These are phyloP conservation scores for Talaromyces stipitatus DNA, from an alignment of 495 filamentous ascomycete species.

Conservation along the genomic window DNA sequence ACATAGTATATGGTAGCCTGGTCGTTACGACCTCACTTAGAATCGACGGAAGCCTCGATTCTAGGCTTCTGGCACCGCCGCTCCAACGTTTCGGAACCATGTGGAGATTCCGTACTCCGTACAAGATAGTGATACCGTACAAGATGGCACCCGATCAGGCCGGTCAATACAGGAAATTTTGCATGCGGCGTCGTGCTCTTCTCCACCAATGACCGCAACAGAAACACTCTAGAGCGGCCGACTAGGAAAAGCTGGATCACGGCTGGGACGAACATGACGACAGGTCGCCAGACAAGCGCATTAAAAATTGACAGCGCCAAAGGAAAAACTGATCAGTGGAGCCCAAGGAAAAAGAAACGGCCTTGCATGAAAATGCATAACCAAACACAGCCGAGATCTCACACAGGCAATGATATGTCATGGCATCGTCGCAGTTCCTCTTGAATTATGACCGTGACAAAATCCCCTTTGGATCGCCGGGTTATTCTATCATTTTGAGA, in stretches of 20 bases:
- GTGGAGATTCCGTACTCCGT: neutral
- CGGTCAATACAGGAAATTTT: slow-evolving; percentile 1
- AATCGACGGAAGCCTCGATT: neutral
- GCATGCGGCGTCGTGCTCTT: neutral
- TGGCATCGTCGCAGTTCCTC: neutral
- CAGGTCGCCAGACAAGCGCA: neutral
- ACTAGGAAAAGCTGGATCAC: neutral
- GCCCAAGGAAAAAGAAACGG: neutral
- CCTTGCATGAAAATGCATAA: neutral
- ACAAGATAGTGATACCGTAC: neutral
- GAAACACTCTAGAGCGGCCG: neutral
- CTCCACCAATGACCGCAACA: neutral
- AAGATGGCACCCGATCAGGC: neutral
- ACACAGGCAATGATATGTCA: neutral
- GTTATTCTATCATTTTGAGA: neutral
- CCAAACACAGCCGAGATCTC: neutral
- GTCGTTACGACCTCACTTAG: neutral
- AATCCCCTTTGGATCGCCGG: neutral
- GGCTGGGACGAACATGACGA: neutral
- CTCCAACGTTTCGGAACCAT: neutral
- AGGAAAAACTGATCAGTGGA: neutral
- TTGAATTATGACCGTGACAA: neutral
- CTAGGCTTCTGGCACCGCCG: neutral
- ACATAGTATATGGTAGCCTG: neutral
- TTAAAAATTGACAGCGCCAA: neutral